Evolutionary conservation across 2,329 filamentous ascomycete genomes (phyloP).

Genomic region (Ceratocystis cubensis): DNA sequence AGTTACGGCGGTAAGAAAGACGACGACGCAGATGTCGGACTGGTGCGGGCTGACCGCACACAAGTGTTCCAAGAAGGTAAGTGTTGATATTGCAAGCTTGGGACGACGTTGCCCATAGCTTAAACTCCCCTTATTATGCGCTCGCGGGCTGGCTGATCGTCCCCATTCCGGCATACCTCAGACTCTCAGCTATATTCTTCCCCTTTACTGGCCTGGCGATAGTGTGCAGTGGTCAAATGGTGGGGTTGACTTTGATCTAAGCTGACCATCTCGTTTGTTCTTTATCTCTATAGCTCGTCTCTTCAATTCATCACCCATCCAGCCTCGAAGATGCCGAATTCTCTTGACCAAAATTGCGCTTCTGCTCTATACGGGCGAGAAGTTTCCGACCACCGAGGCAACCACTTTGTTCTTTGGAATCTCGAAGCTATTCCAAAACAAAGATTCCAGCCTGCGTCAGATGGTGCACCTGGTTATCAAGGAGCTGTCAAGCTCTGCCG

Average conservation of each 20-base stretch:
- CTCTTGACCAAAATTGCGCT: conserved; percentile 95
- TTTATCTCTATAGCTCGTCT: conserved; percentile 57
- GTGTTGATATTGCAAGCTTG: conserved; percentile 23
- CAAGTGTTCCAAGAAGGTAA: conserved; percentile 98
- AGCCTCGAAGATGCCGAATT: conserved; percentile 92
- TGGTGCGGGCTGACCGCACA: conserved; percentile 95
- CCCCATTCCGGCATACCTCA: too few species aligned
- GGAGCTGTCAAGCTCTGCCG: conserved; percentile 86
- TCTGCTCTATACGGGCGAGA: conserved; percentile 91
- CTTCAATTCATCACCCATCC: conserved; percentile 96
- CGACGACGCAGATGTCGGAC: conserved; percentile 84
- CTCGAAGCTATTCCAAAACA: conserved; percentile 98
- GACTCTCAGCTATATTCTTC: too few species aligned
- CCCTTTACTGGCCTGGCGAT: too few species aligned
- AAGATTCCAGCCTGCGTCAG: conserved; percentile 92
- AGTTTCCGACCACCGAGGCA: conserved; percentile 92
- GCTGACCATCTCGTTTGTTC: neutral
- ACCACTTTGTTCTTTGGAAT: conserved; percentile 98
- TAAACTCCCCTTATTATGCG: conserved; percentile 9
- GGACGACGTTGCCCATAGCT: conserved; percentile 6
- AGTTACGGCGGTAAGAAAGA: conserved; percentile 98
- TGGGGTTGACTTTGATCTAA: neutral
- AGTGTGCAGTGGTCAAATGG: too few species aligned
- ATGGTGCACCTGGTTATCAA: conserved; percentile 99
- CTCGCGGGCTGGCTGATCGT: too few species aligned